These are phyloP conservation scores for Pseudonitzschia delicatissima DNA, from an alignment of 108 stramenopile species.

Conservation along the genomic window DNA sequence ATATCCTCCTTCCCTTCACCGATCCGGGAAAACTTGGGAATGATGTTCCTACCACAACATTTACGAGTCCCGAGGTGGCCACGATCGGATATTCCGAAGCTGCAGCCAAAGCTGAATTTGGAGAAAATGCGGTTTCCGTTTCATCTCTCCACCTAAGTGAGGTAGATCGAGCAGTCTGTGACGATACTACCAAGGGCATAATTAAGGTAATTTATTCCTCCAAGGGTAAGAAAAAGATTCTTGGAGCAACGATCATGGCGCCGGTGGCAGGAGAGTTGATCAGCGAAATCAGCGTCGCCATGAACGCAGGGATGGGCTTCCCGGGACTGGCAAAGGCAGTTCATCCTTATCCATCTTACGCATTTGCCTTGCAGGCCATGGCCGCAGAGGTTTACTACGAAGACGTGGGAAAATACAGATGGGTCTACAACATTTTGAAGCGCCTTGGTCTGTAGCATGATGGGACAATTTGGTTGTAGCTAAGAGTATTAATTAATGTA, in stretches of 20 bases:
- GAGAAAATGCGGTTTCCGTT: slow-evolving; percentile 55
- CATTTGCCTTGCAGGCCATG: slow-evolving; percentile 54
- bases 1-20: slow-evolving; percentile 73
- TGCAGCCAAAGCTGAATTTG: slow-evolving; percentile 54
- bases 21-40: slow-evolving; percentile 42
- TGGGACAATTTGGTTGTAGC: too few species aligned
- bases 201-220: slow-evolving; percentile 50
- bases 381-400: slow-evolving; percentile 60
- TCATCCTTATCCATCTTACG: slow-evolving; percentile 62
- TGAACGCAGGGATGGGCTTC: slow-evolving; percentile 37
- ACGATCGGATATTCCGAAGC: slow-evolving; percentile 80
- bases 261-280: slow-evolving; percentile 66
- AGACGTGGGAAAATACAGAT: slow-evolving; percentile 31
- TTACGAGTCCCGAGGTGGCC: slow-evolving; percentile 81
- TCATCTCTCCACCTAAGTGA: slow-evolving; percentile 42
- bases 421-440: slow-evolving; percentile 43
- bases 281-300: slow-evolving; percentile 50
- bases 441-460: slow-evolving; percentile 46
- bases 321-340: slow-evolving; percentile 51
- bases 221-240: slow-evolving; percentile 32
- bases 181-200: slow-evolving; percentile 42
- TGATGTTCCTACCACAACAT: slow-evolving; percentile 72
- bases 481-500: too few species aligned
- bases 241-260: slow-evolving; percentile 60
- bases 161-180: slow-evolving; percentile 52